A percentile compares a stretch with the other conserved stretches of the same genome.
Evolutionary conservation across 257 asterid species (phyloP).

Genomic region (Prunella vulgaris): DNA sequence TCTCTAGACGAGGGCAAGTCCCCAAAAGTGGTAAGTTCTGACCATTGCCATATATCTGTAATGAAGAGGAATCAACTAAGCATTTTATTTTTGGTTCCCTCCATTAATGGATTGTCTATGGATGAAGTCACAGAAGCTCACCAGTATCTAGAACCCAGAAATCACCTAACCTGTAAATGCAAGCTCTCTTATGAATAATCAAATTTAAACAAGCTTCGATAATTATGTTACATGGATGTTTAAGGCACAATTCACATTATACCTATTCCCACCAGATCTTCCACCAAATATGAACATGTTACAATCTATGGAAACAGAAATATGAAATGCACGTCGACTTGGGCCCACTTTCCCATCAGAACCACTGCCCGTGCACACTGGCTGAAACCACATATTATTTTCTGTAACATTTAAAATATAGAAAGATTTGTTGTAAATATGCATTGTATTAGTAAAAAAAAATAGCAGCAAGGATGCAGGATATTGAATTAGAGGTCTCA

Average conservation of each 20-base stretch:
- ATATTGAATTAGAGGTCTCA: background rate
- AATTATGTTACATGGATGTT: constrained; percentile 12
- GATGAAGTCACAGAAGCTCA: constrained; percentile 29
- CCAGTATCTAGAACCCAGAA: constrained; percentile 99
- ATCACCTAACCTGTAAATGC: constrained; percentile 80
- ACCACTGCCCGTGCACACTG: constrained; percentile 77
- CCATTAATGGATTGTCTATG: background rate
- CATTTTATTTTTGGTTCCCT: constrained; percentile 15
- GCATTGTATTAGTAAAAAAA: background rate
- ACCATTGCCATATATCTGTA: constrained; percentile 98
- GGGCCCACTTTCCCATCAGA: constrained; percentile 86
- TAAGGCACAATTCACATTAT: background rate
- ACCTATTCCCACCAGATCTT: constrained; percentile 87
- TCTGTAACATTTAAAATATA: constrained; percentile 48
- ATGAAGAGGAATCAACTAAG: constrained; percentile 18
- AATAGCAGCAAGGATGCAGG: background rate
- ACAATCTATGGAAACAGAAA: constrained; percentile 85
- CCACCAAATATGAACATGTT: constrained; percentile 97
- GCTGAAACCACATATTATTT: constrained; percentile 84
- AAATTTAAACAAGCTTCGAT: constrained; percentile 10
- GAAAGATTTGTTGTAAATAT: background rate
- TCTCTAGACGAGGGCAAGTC: constrained; percentile 97
- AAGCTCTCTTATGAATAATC: constrained; percentile 15
- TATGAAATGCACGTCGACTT: constrained; percentile 84
- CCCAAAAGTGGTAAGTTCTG: constrained; percentile 94